Evolutionary conservation across 2,329 filamentous ascomycete genomes (phyloP).

Genomic region (Penicillium sumatraense): DNA sequence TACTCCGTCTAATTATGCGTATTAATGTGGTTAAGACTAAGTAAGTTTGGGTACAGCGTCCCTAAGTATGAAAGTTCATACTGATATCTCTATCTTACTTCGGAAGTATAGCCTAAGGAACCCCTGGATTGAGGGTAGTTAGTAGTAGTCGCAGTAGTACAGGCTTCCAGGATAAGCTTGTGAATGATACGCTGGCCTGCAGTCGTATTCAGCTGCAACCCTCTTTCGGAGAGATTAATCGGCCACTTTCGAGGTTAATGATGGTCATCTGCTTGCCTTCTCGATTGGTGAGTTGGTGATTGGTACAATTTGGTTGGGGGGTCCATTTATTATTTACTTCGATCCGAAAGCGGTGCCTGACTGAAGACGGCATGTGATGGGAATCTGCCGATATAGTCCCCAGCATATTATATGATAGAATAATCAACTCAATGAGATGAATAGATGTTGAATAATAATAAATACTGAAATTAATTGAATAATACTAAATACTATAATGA

Average conservation of each 20-base stretch:
- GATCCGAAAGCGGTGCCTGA: not conserved
- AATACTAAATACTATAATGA: no score
- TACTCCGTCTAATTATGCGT: no score
- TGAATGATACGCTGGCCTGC: conserved; percentile 1
- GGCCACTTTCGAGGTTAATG: not conserved
- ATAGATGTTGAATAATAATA: no score
- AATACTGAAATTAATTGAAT: no score
- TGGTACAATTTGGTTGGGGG: not conserved
- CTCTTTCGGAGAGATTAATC: not conserved
- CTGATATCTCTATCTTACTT: no score
- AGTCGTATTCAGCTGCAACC: conserved; percentile 3
- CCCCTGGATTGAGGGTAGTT: not conserved
- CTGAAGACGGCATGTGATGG: conserved; percentile 2
- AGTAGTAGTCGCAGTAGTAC: no score
- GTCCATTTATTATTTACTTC: not conserved
- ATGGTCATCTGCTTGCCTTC: not conserved
- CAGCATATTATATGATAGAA: no score
- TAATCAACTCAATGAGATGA: no score
- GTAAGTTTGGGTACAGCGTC: no score
- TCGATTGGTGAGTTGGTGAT: not conserved
- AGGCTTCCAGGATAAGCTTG: conserved; percentile 3
- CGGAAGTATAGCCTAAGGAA: not conserved
- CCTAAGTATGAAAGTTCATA: no score
- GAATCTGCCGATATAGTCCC: no score
- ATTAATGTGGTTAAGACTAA: no score